Conservation (phyloP, 2,329 filamentous ascomycete species). For the Diplodia intermedia region DNA sequence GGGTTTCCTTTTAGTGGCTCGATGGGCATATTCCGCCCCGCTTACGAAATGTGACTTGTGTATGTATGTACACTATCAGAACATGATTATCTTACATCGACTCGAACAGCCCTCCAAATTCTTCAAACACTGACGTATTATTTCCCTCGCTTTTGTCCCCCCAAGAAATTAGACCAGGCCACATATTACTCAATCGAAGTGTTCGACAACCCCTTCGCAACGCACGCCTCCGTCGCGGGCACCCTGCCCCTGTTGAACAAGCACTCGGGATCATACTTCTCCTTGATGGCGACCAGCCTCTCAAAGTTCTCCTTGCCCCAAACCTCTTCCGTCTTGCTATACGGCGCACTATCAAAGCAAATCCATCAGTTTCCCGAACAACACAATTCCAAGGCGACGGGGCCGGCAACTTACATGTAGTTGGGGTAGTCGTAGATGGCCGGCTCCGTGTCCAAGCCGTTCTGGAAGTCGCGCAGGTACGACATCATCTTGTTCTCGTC, state of each 20-base stretch:
- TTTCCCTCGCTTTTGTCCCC: neutral
- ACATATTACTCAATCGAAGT: conserved; percentile 4
- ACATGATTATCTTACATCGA: neutral
- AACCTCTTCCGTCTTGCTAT: conserved; percentile 24
- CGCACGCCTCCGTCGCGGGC: conserved; percentile 14
- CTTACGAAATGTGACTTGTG: neutral
- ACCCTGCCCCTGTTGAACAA: conserved; percentile 24
- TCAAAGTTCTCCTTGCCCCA: conserved; percentile 25
- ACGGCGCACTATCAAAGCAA: neutral
- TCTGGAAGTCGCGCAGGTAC: conserved; percentile 25
- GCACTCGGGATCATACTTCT: conserved; percentile 26
- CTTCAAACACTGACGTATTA: neutral
- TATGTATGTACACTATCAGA: neutral
- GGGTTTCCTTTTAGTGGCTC: neutral
- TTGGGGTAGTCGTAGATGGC: conserved; percentile 30
- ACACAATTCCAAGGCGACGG: too few species aligned
- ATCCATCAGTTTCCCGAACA: neutral
- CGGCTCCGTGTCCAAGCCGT: conserved; percentile 7
- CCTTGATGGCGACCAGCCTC: conserved; percentile 23
- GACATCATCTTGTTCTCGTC: conserved; percentile 23
- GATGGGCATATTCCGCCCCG: neutral
- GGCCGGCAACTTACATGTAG: conserved; percentile 30
- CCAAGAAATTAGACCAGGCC: neutral
- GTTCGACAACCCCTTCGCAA: conserved; percentile 24
- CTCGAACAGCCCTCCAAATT: neutral